Percentiles rank a stretch among this genome's conserved stretches.
Evolutionary conservation across 2,329 filamentous ascomycete species (phyloP).

Genomic region (Penicillium olsonii): DNA sequence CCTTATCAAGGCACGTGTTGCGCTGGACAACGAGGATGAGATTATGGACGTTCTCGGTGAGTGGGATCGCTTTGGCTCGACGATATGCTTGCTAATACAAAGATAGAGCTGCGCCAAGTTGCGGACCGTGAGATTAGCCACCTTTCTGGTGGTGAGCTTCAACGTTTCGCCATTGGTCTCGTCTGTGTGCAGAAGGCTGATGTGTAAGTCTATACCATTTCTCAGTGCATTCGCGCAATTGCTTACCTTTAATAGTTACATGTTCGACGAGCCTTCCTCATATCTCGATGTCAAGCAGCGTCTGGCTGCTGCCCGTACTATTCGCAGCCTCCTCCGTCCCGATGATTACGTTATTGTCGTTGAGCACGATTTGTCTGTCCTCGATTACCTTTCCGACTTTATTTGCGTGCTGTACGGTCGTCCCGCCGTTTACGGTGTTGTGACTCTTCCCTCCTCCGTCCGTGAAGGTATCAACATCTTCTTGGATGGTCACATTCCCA

Average conservation of each 20-base stretch:
- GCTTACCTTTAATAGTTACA: constrained; percentile 63
- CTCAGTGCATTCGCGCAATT: not conserved
- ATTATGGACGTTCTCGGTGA: constrained; percentile 75
- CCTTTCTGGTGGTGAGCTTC: constrained; percentile 95
- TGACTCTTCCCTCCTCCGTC: constrained; percentile 91
- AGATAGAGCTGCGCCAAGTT: constrained; percentile 79
- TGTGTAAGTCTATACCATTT: constrained; percentile 57
- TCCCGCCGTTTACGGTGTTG: constrained; percentile 95
- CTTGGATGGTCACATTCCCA: constrained; percentile 95
- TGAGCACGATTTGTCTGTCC: constrained; percentile 97
- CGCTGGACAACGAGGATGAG: constrained; percentile 77
- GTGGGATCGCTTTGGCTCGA: not conserved
- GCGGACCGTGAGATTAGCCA: constrained; percentile 86
- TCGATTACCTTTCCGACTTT: constrained; percentile 98
- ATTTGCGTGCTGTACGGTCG: constrained; percentile 96
- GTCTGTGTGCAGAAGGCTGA: constrained; percentile 96
- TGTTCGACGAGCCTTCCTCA: constrained; percentile 99
- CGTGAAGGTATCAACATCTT: constrained; percentile 99
- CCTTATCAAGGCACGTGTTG: constrained; percentile 73
- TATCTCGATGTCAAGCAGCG: constrained; percentile 99
- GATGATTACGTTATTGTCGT: constrained; percentile 98
- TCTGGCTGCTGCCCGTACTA: constrained; percentile 86
- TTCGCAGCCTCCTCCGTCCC: constrained; percentile 82
- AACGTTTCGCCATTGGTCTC: constrained; percentile 94
- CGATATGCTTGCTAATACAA: constrained; percentile 16